Evolutionary conservation across 768 basidiomycete species (phyloP), one percentile per base, ranked within the genome.

Genomic region (Auricularia sp.): DNA sequence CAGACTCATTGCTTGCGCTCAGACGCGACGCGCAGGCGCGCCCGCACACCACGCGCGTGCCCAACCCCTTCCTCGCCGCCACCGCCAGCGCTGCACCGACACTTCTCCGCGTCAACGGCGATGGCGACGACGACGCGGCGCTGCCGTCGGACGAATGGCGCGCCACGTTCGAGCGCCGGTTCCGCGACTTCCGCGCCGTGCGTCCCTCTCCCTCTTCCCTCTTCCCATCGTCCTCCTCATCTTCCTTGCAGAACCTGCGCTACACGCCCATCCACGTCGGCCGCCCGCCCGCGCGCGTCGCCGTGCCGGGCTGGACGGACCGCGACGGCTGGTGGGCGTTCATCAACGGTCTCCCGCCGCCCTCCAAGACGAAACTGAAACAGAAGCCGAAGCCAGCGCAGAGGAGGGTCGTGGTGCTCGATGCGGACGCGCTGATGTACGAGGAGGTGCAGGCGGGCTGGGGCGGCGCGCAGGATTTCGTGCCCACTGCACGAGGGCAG

Each of bases 321-420:
- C 80, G 91, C 64, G 87, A 90, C 67, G 74, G 78, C 18, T 93
- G 91, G 91, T 92, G 91, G 91, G 80, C 81, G 16, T 93, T 86
- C 67, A 74, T 93, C 8, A 51, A 51, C 47, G 21, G 21, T 1
- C 21, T 51, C 47, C 11, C 11, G 6, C 47, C 47, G 1, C 8
- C 47, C 11, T 18, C 47, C 21, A 16, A 51, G 47, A 16, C 47
- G 47, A 51, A 51, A 44, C 3, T 1, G 21, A 3, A 18, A 6
- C 1, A 1, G 10, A 18, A 16, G 3, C 8, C 18, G 11, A 18
- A 8, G 47, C 47, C 47, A 6, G 16, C 47, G 47, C 47, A 8
- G 47, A 5, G 39, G 39, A 5, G 12, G 39, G 12, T 42, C 12
- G 39, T 42, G 8, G 12, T 29, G 29, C 29, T 51, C 1, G 47